Evolutionary conservation across 2,329 filamentous ascomycete genomes (phyloP).

Genomic region (Fusarium tanahbumbuense): DNA sequence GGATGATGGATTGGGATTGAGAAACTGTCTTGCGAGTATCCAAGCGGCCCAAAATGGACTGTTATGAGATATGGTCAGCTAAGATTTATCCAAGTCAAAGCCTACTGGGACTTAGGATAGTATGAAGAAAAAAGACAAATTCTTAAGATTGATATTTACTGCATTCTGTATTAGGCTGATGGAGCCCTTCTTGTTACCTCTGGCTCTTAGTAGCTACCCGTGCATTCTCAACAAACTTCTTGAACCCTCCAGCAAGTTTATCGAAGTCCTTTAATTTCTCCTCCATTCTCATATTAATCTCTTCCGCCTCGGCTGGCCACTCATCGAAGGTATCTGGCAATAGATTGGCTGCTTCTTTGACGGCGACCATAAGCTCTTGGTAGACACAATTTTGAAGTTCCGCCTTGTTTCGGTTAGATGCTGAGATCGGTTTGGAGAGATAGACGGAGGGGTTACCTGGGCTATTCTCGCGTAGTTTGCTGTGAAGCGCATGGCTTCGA

Average conservation of each 20-base stretch:
- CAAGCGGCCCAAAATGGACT: too few relatives aligned
- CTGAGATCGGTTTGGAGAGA: fast-evolving
- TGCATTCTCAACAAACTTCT: conserved; percentile 14
- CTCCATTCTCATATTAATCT: background rate
- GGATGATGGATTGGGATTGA: background rate
- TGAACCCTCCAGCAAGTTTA: conserved; percentile 4
- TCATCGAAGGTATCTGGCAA: background rate
- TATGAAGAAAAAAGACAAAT: too few relatives aligned
- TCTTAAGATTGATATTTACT: too few relatives aligned
- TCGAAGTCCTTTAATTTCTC: background rate
- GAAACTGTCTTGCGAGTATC: too few relatives aligned
- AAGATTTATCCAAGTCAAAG: too few relatives aligned
- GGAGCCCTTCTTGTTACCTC: background rate
- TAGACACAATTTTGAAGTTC: conserved; percentile 6
- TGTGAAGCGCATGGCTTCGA: conserved; percentile 19
- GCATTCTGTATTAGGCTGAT: too few relatives aligned
- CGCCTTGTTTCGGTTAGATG: background rate
- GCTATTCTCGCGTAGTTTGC: conserved; percentile 11
- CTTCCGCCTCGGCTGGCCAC: conserved; percentile 16
- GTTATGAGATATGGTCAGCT: too few relatives aligned
- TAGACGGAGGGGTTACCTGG: fast-evolving
- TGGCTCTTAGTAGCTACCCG: background rate
- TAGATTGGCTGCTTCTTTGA: background rate
- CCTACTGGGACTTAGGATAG: too few relatives aligned
- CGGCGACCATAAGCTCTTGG: conserved; percentile 1